Percentiles rank a stretch among this genome's conserved stretches.
phyloP scores from a whole-genome alignment of 768 basidiomycete species.

The Albatrellus ellisii region DNA sequence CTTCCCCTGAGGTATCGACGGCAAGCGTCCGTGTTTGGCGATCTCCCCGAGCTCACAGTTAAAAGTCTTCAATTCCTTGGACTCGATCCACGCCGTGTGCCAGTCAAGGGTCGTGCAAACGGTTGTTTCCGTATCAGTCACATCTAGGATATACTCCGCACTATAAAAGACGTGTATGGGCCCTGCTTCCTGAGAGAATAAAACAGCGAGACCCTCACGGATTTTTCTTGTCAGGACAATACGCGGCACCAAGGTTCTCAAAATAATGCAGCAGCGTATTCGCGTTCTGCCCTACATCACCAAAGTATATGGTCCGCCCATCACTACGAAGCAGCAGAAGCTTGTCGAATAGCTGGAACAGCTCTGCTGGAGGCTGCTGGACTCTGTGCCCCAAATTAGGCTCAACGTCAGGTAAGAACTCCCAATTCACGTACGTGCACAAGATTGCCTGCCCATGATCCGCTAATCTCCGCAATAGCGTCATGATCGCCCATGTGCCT shows the following conservation, averaged over 20 bases:
- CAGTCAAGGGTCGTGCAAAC: slow-evolving; percentile 32
- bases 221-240: slow-evolving; percentile 54
- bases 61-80: slow-evolving; percentile 25
- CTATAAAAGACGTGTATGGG: too few species aligned
- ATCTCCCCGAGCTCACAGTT: slow-evolving; percentile 30
- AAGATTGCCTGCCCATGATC: slow-evolving; percentile 78
- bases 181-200: too few species aligned
- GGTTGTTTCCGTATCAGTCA: slow-evolving; percentile 44
- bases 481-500: slow-evolving; percentile 72
- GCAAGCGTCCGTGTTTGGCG: slow-evolving; percentile 24
- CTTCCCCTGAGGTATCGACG: slow-evolving; percentile 14
- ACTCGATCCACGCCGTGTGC: slow-evolving; percentile 34
- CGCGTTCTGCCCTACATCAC: slow-evolving; percentile 54
- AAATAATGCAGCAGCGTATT: slow-evolving; percentile 64
- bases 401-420: not conserved
- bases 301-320: slow-evolving; percentile 56
- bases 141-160: slow-evolving; percentile 36
- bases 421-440: slow-evolving; percentile 57
- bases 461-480: slow-evolving; percentile 64
- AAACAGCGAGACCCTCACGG: too few species aligned
- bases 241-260: slow-evolving; percentile 48
- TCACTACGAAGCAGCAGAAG: slow-evolving; percentile 67
- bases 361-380: slow-evolving; percentile 66
- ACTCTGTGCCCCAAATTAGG: slow-evolving; percentile 14
- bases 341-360: slow-evolving; percentile 77